Evolutionary conservation across 2,329 filamentous ascomycete species (phyloP).

Genomic region (Fusarium sp.): DNA sequence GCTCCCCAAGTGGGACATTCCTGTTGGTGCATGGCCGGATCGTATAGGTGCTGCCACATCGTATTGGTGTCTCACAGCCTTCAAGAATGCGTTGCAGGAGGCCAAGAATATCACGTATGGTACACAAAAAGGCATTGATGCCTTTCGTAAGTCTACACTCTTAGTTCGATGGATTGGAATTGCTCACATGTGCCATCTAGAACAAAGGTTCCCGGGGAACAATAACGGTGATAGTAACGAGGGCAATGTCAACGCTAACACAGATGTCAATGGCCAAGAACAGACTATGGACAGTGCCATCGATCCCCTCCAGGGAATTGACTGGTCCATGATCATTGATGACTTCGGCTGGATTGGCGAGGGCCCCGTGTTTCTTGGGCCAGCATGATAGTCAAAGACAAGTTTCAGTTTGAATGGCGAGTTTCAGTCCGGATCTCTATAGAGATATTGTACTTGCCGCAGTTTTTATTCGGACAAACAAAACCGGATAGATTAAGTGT

Average conservation of each 20-base stretch:
- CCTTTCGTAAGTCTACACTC: slow-evolving; percentile 41
- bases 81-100: slow-evolving; percentile 56
- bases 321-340: slow-evolving; percentile 61
- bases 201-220: not conserved
- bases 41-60: slow-evolving; percentile 60
- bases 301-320: slow-evolving; percentile 56
- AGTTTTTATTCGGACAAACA: not conserved
- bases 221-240: not conserved
- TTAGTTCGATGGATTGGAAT: not conserved
- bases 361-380: slow-evolving; percentile 44
- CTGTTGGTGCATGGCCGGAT: slow-evolving; percentile 54
- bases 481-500: not conserved
- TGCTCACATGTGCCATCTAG: slow-evolving; percentile 1
- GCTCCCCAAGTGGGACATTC: slow-evolving; percentile 52
- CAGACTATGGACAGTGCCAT: slow-evolving; percentile 35
- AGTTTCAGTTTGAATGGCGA: not conserved
- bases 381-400: slow-evolving; percentile 29
- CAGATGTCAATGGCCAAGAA: slow-evolving; percentile 18
- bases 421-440: not conserved
- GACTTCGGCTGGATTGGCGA: slow-evolving; percentile 58
- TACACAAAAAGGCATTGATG: slow-evolving; percentile 44
- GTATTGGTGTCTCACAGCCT: slow-evolving; percentile 58
- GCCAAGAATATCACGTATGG: slow-evolving; percentile 47
- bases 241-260: not conserved
- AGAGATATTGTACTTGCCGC: no score